Conservation (phyloP, 2,329 filamentous ascomycete species). For the Torrubiellomyces zombiae region DNA sequence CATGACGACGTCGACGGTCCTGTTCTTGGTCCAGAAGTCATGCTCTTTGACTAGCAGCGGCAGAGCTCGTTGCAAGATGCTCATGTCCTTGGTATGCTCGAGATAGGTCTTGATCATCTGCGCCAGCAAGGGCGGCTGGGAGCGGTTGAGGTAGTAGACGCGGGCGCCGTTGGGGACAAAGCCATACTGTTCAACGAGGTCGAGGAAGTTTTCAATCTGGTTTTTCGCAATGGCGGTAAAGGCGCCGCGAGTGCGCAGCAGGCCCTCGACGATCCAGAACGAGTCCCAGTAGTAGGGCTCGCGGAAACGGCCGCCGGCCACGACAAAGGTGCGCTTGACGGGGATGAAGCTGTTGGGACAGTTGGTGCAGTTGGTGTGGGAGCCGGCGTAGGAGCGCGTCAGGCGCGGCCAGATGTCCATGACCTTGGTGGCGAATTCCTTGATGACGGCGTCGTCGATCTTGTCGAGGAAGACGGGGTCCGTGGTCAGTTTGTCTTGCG, state of each 20-base stretch:
- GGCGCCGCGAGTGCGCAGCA: constrained; percentile 45
- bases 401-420: constrained; percentile 55
- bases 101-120: constrained; percentile 51
- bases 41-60: constrained; percentile 48
- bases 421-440: constrained; percentile 44
- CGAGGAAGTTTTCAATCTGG: constrained; percentile 54
- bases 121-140: constrained; percentile 47
- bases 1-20: constrained; percentile 39
- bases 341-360: constrained; percentile 51
- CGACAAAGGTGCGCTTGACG: constrained; percentile 51
- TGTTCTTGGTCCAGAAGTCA: constrained; percentile 44
- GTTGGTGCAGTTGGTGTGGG: constrained; percentile 33
- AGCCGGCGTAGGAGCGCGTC: constrained; percentile 39
- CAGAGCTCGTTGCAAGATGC: constrained; percentile 40
- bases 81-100: constrained; percentile 46
- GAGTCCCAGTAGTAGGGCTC: constrained; percentile 60
- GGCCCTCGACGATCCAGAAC: constrained; percentile 50
- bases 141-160: constrained; percentile 50
- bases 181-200: constrained; percentile 45
- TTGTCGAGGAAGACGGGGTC: constrained; percentile 40
- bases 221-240: constrained; percentile 48
- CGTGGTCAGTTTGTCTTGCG: constrained; percentile 31
- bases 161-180: constrained; percentile 55
- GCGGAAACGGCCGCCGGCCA: constrained; percentile 53
- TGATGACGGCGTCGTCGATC: constrained; percentile 39